Evolutionary conservation across 202 grass and related monocot species (phyloP).

Genomic region (Alloteropsis angusta): DNA sequence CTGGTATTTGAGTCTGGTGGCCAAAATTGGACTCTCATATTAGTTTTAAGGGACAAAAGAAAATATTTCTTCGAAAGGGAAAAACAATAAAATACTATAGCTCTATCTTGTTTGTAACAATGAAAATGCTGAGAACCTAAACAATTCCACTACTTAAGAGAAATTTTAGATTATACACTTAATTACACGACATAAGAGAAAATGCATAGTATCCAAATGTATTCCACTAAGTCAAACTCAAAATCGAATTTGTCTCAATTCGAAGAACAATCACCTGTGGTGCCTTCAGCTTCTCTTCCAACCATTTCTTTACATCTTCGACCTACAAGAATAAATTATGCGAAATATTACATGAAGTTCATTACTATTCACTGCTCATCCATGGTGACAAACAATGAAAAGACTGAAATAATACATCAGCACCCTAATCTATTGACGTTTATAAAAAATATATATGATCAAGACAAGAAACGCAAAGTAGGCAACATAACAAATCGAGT

Average conservation of each 20-base stretch:
- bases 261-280: constrained; percentile 52
- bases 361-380: background rate
- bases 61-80: background rate
- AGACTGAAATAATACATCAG: background rate
- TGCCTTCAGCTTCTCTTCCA: constrained; percentile 66
- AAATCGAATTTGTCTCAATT: background rate
- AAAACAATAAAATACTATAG: background rate
- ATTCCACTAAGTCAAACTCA: constrained; percentile 14
- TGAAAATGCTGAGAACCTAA: constrained; percentile 4
- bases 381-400: background rate
- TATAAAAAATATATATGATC: background rate
- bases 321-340: constrained; percentile 42
- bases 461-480: background rate
- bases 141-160: background rate
- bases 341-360: constrained; percentile 1
- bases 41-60: no score
- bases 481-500: background rate
- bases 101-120: background rate
- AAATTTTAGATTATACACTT: background rate
- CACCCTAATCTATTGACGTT: background rate
- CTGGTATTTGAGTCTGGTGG: no score
- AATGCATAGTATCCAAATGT: constrained; percentile 8
- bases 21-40: no score
- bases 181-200: background rate
- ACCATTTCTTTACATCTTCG: constrained; percentile 89